Base-by-base conservation (phyloP, 2,329 filamentous ascomycete genomes). In the Monosporascus ibericus region DNA sequence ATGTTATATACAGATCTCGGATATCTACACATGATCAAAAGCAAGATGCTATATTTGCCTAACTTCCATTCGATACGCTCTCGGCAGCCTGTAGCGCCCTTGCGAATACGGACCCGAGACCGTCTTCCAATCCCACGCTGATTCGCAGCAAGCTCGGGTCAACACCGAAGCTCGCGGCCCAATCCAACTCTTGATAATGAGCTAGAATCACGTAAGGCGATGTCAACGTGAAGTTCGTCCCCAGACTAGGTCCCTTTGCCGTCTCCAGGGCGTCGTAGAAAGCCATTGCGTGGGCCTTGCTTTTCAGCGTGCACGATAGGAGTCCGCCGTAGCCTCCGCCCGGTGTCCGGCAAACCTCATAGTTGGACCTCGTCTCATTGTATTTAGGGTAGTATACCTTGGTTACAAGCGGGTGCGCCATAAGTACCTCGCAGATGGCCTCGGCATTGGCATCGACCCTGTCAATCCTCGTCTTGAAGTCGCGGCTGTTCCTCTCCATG, bases 211-310 rank as follows among this genome's bases (percentile, higher is more conserved):
- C 90, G 68, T 96, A 99, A 0, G 94, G 94, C 48, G 87, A 95
- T 52, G 87, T 87, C 38, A 99, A 75, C 0, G 94, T 97, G 68
- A 99, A 99, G 70, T 99, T 99, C 1, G 94, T 97, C 2, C 94
- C 94, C 48, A 99, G 75, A 70, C 91, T 96, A 0, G 94, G 94
- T 0, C 94, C 94, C 70, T 99, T 99, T 39, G 90, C 85, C 1
- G 91, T 94, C 56, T 95, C 84, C 17, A 99, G 74, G 14, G 81
- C 79, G 70, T 99, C 91, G 70, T 87, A 96, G 68, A 97, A 96
- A 1, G 82, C 80, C 50, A 90, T 75, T 1, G 92, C 89, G 56
- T 92, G 85, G 30, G 78, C 75, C 52, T 79, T 82, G 2, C 77
- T 77, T 60, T 88, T 74, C 64, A 97, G 95, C 0, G 87, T 90